Base-by-base conservation (phyloP, 148 eudicot species). In the Rhododendron williamsianum region DNA sequence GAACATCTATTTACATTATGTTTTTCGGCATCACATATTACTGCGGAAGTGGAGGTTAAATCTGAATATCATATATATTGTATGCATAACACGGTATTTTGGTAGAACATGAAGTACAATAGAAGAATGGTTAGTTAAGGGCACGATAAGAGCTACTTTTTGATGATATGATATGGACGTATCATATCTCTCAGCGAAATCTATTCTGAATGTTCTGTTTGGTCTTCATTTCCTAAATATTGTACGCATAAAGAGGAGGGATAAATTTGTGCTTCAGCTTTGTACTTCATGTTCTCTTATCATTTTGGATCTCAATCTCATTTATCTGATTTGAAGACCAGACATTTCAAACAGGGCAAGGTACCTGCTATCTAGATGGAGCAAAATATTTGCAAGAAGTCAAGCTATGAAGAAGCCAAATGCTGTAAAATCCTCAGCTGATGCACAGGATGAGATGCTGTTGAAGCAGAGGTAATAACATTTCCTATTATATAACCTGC, bases 281-380 rank as follows among this genome's bases (percentile, higher is more conserved):
- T 81, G 33, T 38, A 13, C 9, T 19, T 74, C 46, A 51, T 82
- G 8, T 74, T 21, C 43, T 35, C 73, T 35, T 82, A 83, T 25
- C 41, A 11, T 52, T 86, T 58, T 84, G 76, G 74, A 69, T 82
- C 77, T 86, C 89, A 85, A 69, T 89, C 91, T 92, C 91, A 93
- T 90, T 91, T 90, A 88, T 92, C 95, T 93, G 92, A 90, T 94
- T 92, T 69, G 95, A 91, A 89, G 91, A 95, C 91, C 98, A 97
- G 99, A 92, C 86, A 90, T 97, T 83, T 92, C 99, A 92, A 91
- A 92, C 91, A 95, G 98, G 93, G 98, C 99, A 84, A 93, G 92
- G 89, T 85, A 83, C 78, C 87, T 95, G 78, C 76, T 97, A 85
- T 89, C 98, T 25, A 90, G 91, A 76, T 97, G 98, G 99, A 97